Evolutionary conservation across 2,329 filamentous ascomycete species (phyloP).

Genomic region (Calcarisporium arbuscula): DNA sequence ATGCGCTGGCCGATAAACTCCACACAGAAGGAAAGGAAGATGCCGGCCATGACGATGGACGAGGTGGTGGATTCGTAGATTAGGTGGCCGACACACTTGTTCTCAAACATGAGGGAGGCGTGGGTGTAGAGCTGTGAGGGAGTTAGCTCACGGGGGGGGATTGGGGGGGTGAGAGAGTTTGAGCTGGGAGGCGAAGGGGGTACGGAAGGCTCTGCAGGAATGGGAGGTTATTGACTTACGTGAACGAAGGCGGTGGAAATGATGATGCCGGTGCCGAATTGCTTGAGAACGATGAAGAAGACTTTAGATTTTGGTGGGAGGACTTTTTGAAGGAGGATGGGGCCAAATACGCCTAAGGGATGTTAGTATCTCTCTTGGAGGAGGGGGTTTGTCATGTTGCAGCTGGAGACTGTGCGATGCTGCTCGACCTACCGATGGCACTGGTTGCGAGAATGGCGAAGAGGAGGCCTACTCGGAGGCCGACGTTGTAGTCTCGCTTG

Average conservation of each 20-base stretch:
- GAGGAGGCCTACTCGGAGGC: conserved; percentile 61
- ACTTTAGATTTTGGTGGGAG: conserved; percentile 43
- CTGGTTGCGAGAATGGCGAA: conserved; percentile 68
- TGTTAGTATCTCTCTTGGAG: no score
- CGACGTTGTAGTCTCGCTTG: conserved; percentile 57
- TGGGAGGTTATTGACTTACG: no score
- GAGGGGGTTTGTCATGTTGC: not conserved
- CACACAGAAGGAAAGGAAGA: conserved; percentile 66
- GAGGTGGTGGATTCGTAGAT: conserved; percentile 63
- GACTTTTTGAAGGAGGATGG: conserved; percentile 56
- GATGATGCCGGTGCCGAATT: conserved; percentile 68
- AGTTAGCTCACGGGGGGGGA: not conserved
- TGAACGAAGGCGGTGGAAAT: conserved; percentile 67
- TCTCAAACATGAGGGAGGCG: conserved; percentile 65
- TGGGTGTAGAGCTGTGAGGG: conserved; percentile 63
- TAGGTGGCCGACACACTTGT: conserved; percentile 60
- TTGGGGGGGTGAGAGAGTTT: no score
- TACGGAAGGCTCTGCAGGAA: no score
- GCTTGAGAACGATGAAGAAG: conserved; percentile 60
- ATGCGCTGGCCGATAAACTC: conserved; percentile 61
- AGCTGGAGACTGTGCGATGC: not conserved
- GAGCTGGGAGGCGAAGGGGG: no score
- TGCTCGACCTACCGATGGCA: conserved; percentile 43
- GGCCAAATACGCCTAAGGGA: conserved; percentile 55
- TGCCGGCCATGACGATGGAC: conserved; percentile 66